These are phyloP conservation scores for Ganoderma sinense DNA, from an alignment of 1,284 basidiomycete species.

Conservation along the genomic window DNA sequence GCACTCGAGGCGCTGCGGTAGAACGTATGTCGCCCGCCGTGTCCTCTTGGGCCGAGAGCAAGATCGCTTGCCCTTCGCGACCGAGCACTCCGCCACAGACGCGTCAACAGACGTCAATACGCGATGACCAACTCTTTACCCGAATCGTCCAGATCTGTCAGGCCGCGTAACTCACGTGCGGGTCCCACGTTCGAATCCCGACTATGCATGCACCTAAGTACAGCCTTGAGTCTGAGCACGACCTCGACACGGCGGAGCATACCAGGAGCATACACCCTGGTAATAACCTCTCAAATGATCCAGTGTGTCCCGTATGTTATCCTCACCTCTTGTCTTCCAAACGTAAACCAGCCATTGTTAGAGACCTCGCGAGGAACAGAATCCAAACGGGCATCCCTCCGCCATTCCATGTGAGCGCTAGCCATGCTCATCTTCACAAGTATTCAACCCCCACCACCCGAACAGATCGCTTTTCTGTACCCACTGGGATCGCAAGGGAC, in stretches of 20 bases:
- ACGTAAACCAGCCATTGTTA: too few relatives aligned
- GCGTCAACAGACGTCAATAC: constrained; percentile 22
- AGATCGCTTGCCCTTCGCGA: not conserved
- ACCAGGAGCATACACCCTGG: too few relatives aligned
- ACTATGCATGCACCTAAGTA: too few relatives aligned
- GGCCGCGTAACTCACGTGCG: not conserved
- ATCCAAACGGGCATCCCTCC: too few relatives aligned
- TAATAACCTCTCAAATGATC: too few relatives aligned
- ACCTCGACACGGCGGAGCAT: too few relatives aligned
- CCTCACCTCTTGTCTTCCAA: too few relatives aligned
- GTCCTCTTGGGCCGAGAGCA: not conserved
- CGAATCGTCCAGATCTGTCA: constrained; percentile 24
- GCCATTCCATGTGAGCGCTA: too few relatives aligned
- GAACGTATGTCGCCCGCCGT: not conserved
- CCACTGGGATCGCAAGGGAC: not conserved
- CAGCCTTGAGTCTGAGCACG: too few relatives aligned
- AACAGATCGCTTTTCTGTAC: not conserved
- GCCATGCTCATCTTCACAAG: not conserved
- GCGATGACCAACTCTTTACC: constrained; percentile 3
- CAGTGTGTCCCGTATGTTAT: too few relatives aligned
- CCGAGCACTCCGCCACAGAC: constrained; percentile 24
- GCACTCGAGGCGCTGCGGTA: not conserved
- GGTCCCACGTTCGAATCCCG: constrained; percentile 11
- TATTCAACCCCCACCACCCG: not conserved
- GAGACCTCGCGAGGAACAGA: too few relatives aligned